Evolutionary conservation across 495 filamentous ascomycete genomes (phyloP).

Genomic region (Gamarada debralockiae): DNA sequence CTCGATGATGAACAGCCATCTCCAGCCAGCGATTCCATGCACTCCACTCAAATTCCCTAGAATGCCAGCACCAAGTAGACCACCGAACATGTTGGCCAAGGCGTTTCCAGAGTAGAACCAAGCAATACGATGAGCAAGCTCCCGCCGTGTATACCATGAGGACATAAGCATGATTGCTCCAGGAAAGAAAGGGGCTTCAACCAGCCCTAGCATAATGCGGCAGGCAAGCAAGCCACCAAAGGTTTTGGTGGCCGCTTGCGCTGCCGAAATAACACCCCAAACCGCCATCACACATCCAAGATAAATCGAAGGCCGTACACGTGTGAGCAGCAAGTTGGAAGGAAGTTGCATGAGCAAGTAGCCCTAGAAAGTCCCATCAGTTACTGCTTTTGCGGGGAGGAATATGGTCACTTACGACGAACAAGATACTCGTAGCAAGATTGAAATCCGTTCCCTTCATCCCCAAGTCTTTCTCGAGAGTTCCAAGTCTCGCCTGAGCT

Average conservation of each 20-base stretch:
- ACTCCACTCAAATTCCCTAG: conserved; percentile 43
- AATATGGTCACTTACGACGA: conserved; percentile 32
- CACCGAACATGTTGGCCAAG: conserved; percentile 60
- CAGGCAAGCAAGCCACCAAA: conserved; percentile 48
- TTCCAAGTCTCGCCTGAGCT: conserved; percentile 42
- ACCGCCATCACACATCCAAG: conserved; percentile 52
- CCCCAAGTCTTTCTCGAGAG: conserved; percentile 39
- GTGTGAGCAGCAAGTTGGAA: conserved; percentile 52
- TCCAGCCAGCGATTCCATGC: conserved; percentile 43
- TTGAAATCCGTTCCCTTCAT: conserved; percentile 47
- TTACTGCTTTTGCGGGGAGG: too few relatives aligned
- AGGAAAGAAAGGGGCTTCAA: conserved; percentile 41
- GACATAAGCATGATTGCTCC: too few relatives aligned
- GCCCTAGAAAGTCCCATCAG: conserved; percentile 51
- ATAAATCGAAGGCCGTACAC: conserved; percentile 52
- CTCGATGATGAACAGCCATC: conserved; percentile 80
- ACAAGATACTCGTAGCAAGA: conserved; percentile 42
- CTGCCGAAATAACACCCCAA: conserved; percentile 51
- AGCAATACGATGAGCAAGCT: conserved; percentile 50
- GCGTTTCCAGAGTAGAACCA: conserved; percentile 59
- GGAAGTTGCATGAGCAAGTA: conserved; percentile 63
- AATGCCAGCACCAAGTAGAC: conserved; percentile 57
- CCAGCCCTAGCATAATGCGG: conserved; percentile 54
- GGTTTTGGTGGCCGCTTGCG: conserved; percentile 39
- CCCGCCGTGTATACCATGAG: conserved; percentile 55